A percentile compares a stretch with the other conserved stretches of the same genome.
These are phyloP conservation scores for Clathrus columnatus DNA, from an alignment of 768 basidiomycete genomes.

Conservation along the genomic window DNA sequence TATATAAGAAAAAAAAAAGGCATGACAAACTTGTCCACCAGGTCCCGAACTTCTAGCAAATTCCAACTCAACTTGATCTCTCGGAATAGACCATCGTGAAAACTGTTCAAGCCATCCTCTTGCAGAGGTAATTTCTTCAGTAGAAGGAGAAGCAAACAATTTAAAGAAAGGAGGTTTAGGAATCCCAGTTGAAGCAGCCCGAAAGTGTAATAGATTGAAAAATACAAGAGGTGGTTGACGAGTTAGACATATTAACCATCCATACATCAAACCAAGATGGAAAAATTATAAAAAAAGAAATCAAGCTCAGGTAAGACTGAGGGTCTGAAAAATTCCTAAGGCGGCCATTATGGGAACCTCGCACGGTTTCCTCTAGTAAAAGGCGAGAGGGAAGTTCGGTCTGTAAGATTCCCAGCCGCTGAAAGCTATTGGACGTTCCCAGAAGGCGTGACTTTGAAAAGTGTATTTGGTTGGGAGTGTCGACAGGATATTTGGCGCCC, in stretches of 20 bases:
- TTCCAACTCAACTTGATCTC: conserved; percentile 45
- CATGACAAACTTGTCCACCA: conserved; percentile 59
- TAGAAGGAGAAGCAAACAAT: background rate
- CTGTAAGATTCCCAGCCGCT: conserved; percentile 7
- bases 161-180: background rate
- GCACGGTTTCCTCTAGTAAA: conserved; percentile 13
- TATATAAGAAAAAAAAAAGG: conserved; percentile 5
- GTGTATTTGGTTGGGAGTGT: conserved; percentile 7
- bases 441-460: no score
- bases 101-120: conserved; percentile 49
- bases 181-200: no score
- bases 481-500: background rate
- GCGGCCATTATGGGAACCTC: background rate
- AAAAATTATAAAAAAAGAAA: background rate
- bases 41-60: conserved; percentile 80
- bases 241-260: background rate
- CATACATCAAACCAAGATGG: background rate
- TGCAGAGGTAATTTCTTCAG: conserved; percentile 39
- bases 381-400: conserved; percentile 10
- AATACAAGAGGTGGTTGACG: background rate
- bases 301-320: conserved; percentile 1
- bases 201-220: background rate
- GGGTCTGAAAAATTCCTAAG: conserved; percentile 10
- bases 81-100: conserved; percentile 37
- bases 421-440: background rate